Base-by-base conservation (phyloP, 2,329 filamentous ascomycete species). In the Arthrobotrys sinensis region DNA sequence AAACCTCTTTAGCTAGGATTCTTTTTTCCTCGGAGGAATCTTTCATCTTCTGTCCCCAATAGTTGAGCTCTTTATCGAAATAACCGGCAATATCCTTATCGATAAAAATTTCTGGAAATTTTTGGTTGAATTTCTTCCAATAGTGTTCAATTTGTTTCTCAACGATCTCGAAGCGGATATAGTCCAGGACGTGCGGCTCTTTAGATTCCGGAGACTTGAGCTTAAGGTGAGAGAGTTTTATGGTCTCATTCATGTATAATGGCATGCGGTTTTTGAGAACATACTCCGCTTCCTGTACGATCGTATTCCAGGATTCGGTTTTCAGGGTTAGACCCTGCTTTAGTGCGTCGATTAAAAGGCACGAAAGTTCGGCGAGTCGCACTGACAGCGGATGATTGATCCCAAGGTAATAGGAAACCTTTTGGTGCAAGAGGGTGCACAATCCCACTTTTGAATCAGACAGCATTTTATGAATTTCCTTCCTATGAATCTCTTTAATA, bases 301-400 rank as follows among this genome's bases (percentile, higher is more conserved):
- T 62, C 38, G 21, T 43, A 21, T 24, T 12, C 55, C 55, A 62
- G 12, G 16, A 4, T 24, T 62, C 16, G 0, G 2, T 24, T 16
- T 43, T 19, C 38, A 62, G n/a, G 5, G 5, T 32, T 11, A 62
- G 16, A n/a, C 55, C 55, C 14, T 62, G 55, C 8, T 62, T 62
- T n/a, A 32, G 16, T 1, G 55, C 55, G n/a, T 62, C 55, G 2
- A 62, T 10, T 2, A 62, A 16, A 10, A 40, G 32, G 14, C 55
- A 62, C 3, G 55, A 32, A 43, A 62, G 55, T 12, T 45, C 55
- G 14, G 55, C 55, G 16, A 62, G 55, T 7, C n/a, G 16, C 7
- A 5, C 8, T 4, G 55, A 62, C 11, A 62, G 28, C 1, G 34
- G 55, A 24, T 40, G 0, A 7, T 24, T 8, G 2, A 62, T 7